phyloP scores from a whole-genome alignment of 208 protist genomes.

The Herpetomonas muscarum region DNA sequence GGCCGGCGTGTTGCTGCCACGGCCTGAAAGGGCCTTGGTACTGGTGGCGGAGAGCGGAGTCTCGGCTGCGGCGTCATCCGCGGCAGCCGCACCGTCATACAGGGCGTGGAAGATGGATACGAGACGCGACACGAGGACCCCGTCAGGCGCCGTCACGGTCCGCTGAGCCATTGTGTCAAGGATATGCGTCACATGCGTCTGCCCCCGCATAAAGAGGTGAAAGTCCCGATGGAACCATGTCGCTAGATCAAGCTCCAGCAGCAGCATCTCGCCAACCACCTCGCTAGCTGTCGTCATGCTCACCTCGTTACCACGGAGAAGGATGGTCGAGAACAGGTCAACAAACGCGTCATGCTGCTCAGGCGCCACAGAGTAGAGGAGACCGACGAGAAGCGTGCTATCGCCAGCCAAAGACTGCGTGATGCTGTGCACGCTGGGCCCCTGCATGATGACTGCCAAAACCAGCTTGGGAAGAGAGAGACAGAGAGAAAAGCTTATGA shows the following conservation, averaged over 20 bases:
- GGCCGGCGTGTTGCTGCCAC: neutral
- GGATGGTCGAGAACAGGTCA: slow-evolving; percentile 21
- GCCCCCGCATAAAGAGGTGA: slow-evolving; percentile 29
- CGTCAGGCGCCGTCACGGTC: slow-evolving; percentile 9
- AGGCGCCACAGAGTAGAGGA: slow-evolving; percentile 24
- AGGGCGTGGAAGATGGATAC: slow-evolving; percentile 9
- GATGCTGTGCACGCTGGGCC: slow-evolving; percentile 20
- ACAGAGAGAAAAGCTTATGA: slow-evolving; percentile 4
- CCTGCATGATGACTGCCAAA: too few species aligned
- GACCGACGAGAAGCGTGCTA: slow-evolving; percentile 21
- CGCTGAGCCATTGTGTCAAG: slow-evolving; percentile 16
- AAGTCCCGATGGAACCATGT: slow-evolving; percentile 22
- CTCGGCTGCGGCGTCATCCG: neutral
- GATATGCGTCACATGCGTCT: slow-evolving; percentile 20
- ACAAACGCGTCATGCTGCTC: slow-evolving; percentile 26
- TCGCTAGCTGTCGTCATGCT: slow-evolving; percentile 20
- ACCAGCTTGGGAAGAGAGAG: too few species aligned
- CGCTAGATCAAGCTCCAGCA: slow-evolving; percentile 39
- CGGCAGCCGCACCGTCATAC: neutral
- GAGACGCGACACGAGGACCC: slow-evolving; percentile 17
- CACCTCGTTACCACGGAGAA: slow-evolving; percentile 22
- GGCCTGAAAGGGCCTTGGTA: neutral
- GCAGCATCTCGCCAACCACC: slow-evolving; percentile 26
- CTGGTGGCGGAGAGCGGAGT: neutral
- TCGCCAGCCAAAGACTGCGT: slow-evolving; percentile 24